A percentile compares a stretch with the other conserved stretches of the same genome.
Evolutionary conservation across 2,329 filamentous ascomycete species (phyloP).

Genomic region (Beauveria sp.): DNA sequence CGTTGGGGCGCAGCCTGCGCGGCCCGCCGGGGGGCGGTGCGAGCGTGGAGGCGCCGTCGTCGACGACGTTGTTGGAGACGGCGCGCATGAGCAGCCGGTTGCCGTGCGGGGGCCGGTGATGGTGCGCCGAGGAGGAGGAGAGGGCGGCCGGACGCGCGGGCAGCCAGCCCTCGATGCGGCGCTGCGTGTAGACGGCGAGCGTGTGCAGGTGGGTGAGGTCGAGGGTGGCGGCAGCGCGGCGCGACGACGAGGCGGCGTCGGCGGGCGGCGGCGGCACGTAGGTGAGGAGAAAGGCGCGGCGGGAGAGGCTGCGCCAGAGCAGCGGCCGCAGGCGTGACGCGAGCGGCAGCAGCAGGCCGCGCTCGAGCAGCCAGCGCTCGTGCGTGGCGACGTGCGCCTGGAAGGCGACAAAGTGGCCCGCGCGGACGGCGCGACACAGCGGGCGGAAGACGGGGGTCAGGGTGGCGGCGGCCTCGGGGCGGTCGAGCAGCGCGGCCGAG

Average conservation of each 20-base stretch:
- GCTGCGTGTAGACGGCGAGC: slow-evolving; percentile 59
- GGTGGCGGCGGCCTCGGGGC: slow-evolving; percentile 58
- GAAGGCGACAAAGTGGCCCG: slow-evolving; percentile 68
- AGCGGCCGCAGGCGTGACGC: slow-evolving; percentile 71
- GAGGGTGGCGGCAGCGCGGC: slow-evolving; percentile 62
- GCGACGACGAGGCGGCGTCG: slow-evolving; percentile 33
- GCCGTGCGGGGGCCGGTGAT: slow-evolving; percentile 33
- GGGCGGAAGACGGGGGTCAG: slow-evolving; percentile 63
- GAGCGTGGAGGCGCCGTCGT: slow-evolving; percentile 33
- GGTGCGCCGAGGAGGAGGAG: slow-evolving; percentile 17
- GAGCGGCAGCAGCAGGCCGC: slow-evolving; percentile 68
- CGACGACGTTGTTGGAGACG: slow-evolving; percentile 37
- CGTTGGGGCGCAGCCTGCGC: slow-evolving; percentile 44
- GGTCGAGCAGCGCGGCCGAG: slow-evolving; percentile 53
- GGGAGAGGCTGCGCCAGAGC: slow-evolving; percentile 75
- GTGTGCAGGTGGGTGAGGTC: slow-evolving; percentile 61
- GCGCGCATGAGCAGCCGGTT: slow-evolving; percentile 45
- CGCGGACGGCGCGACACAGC: slow-evolving; percentile 62
- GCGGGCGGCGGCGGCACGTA: slow-evolving; percentile 58
- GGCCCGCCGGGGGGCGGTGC: slow-evolving; percentile 38
- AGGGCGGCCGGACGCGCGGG: slow-evolving; percentile 25
- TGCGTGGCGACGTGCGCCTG: slow-evolving; percentile 58
- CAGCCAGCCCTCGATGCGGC: slow-evolving; percentile 50
- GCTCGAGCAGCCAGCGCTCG: slow-evolving; percentile 66
- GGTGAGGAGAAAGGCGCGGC: slow-evolving; percentile 69